phyloP scores from a whole-genome alignment of 2,329 filamentous ascomycete species.

The Scedosporium aurantiacum region DNA sequence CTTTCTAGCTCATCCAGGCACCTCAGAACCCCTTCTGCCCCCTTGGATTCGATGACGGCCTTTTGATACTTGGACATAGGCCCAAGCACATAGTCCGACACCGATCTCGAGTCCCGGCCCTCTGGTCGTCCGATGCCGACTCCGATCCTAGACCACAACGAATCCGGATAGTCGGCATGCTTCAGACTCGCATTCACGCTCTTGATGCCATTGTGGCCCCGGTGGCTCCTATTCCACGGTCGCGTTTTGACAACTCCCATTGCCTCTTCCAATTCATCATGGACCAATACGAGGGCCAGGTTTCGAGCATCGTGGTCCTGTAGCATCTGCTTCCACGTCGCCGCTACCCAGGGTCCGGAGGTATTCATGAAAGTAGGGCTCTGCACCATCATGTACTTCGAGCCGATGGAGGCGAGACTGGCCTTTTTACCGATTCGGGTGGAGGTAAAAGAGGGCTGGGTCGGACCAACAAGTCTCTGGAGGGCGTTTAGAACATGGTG shows the following conservation, averaged over 20 bases:
- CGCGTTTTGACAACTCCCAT: constrained; percentile 57
- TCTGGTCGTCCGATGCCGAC: constrained; percentile 80
- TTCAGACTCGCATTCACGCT: constrained; percentile 46
- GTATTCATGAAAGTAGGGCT: constrained; percentile 76
- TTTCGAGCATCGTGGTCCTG: constrained; percentile 17
- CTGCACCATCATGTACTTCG: constrained; percentile 58
- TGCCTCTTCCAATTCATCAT: constrained; percentile 74
- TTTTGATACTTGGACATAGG: constrained; percentile 48
- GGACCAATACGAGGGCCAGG: constrained; percentile 58
- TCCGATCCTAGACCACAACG: constrained; percentile 50
- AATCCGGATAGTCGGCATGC: constrained; percentile 26
- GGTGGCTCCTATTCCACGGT: constrained; percentile 50
- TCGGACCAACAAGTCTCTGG: constrained; percentile 31
- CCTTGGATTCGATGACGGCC: constrained; percentile 36
- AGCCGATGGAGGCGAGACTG: constrained; percentile 34
- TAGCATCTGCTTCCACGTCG: constrained; percentile 51
- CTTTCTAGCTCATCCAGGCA: constrained; percentile 35
- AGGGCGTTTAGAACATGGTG: constrained; percentile 63
- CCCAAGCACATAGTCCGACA: constrained; percentile 67
- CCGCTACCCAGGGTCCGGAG: constrained; percentile 59
- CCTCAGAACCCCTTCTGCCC: constrained; percentile 39
- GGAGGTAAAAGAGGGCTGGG: constrained; percentile 37
- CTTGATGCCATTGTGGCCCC: constrained; percentile 67
- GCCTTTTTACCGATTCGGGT: constrained; percentile 38
- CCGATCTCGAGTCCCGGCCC: constrained; percentile 53